Evolutionary conservation across 257 asterid species (phyloP).

Genomic region (Solanum dulcamara): DNA sequence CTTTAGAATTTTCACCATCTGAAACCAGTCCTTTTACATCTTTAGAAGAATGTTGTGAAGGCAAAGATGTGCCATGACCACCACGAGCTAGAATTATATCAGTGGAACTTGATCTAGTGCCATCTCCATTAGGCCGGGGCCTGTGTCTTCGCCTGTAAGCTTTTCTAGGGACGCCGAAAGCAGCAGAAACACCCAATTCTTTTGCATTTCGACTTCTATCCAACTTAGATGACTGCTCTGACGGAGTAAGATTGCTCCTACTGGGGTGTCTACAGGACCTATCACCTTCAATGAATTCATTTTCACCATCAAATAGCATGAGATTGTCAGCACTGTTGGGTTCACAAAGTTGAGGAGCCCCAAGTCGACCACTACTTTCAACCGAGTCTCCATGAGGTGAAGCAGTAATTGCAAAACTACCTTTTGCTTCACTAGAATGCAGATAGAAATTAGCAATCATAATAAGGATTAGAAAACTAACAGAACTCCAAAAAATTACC

Average conservation of each 20-base stretch:
- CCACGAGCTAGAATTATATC: conserved; percentile 45
- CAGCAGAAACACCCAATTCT: conserved; percentile 47
- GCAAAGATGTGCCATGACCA: conserved; percentile 36
- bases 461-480: not conserved
- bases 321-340: conserved; percentile 90
- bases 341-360: conserved; percentile 44
- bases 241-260: conserved; percentile 34
- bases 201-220: conserved; percentile 29
- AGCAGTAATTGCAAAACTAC: conserved; percentile 65
- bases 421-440: conserved; percentile 64
- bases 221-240: conserved; percentile 33
- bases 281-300: conserved; percentile 46
- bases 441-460: conserved; percentile 13
- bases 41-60: conserved; percentile 30
- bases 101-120: conserved; percentile 44
- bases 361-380: conserved; percentile 86
- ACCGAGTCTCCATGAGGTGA: conserved; percentile 88
- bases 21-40: conserved; percentile 29
- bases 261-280: conserved; percentile 34
- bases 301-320: conserved; percentile 65
- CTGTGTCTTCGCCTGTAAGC: conserved; percentile 65
- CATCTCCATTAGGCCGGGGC: conserved; percentile 57
- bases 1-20: conserved; percentile 26
- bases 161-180: conserved; percentile 49
- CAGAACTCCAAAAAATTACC: conserved; percentile 28